Percentiles rank a stretch among this genome's conserved stretches.
Conservation (phyloP, 106 monocot species). For the Dendrobium chrysotoxum region DNA sequence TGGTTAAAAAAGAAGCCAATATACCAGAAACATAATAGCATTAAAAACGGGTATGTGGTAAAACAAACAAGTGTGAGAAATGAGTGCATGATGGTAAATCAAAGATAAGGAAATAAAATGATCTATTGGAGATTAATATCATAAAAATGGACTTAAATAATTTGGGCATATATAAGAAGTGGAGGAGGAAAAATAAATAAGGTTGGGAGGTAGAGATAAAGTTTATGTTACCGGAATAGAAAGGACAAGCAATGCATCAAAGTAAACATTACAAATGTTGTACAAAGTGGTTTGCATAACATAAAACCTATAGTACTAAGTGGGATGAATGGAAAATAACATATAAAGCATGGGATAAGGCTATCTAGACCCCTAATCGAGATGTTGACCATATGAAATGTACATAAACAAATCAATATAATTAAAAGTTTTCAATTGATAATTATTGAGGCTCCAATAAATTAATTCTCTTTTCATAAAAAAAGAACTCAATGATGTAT, state of each 20-base stretch:
- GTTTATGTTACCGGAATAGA: neutral
- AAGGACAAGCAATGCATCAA: neutral
- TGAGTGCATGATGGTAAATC: neutral
- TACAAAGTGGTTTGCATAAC: neutral
- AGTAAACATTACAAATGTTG: neutral
- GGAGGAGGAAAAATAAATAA: neutral
- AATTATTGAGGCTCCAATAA: slow-evolving; percentile 3
- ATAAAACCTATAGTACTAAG: neutral
- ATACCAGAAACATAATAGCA: neutral
- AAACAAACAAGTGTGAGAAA: neutral
- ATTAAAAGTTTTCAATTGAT: neutral
- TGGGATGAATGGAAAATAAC: neutral
- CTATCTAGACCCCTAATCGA: neutral
- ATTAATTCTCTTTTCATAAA: neutral
- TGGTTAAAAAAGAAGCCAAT: neutral
- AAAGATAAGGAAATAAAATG: neutral
- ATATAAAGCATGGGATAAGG: neutral
- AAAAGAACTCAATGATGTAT: neutral
- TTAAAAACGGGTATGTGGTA: neutral
- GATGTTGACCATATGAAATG: neutral
- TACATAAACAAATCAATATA: neutral
- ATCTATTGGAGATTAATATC: neutral
- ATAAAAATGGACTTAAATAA: neutral
- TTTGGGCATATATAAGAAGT: neutral
- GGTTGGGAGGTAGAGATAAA: neutral